Base-by-base conservation (phyloP, 1,139 yeast genomes). In the Sugiyamaella japonica region DNA sequence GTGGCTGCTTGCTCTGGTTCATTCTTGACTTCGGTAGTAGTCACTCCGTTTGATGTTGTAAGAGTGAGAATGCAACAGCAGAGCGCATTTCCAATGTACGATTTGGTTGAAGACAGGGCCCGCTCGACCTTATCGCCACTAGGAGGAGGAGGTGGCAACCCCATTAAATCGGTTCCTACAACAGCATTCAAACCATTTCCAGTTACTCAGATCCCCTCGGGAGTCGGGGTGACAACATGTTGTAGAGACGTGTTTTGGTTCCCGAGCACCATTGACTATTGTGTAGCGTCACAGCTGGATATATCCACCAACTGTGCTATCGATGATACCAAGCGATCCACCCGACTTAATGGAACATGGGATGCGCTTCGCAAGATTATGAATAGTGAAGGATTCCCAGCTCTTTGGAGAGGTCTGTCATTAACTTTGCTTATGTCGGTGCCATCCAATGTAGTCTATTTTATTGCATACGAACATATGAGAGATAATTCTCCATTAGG, bases 31-130 rank as follows among this genome's bases (percentile, higher is more conserved):
- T 89, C 97, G 0, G 65, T 89, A 47, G 72, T 70, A 52, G 87
- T 91, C 34, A 93, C 97, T 1, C 99, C 99, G 1, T 86, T 93
- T 70, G 99, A 93, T 68, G 98, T 93, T 46, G 89, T 91, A 0
- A 75, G 98, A 58, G 89, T 93, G 38, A 79, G 99, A 55, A 76
- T 91, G 57, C 99, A 93, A 66, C 97, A 91, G 66, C 97, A 90
- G 66, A 89, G 73, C 50, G 73, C 74, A 8, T 66, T 62, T 46
- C 63, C 66, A 7, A 50, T 60, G 15, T 56, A 56, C n/a, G 52
- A 47, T 47, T 12, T 41, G 8, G 25, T 34, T 34, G 48, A 12
- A n/a, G 46, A n/a, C 2, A 36, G 36, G 13, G 39, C 20, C 29
- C 25, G 39, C 12, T 48, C 52, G 15, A 46, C 28, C 15, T 31